Percentiles rank a stretch among this genome's conserved stretches.
Conservation (phyloP, 306 rosid species). For the Castanospermum australe region DNA sequence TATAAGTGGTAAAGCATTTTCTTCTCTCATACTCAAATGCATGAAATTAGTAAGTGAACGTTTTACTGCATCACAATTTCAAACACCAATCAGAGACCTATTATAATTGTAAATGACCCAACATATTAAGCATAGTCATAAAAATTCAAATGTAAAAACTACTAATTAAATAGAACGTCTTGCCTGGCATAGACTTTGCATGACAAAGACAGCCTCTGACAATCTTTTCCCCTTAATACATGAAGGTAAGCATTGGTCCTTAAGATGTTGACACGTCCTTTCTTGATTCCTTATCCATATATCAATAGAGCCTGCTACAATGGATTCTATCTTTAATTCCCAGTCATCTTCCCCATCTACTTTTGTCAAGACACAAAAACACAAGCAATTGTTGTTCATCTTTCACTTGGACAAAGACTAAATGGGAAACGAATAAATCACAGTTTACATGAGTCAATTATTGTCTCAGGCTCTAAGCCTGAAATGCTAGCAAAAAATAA, state of each 20-base stretch:
- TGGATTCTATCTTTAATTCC: constrained; percentile 56
- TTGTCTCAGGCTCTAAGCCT: constrained; percentile 15
- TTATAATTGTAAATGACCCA: constrained; percentile 10
- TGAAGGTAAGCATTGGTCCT: constrained; percentile 38
- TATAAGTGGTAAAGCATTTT: constrained; percentile 1
- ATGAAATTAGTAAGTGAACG: neutral
- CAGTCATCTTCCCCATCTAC: constrained; percentile 64
- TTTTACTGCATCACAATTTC: neutral
- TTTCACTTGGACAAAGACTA: constrained; percentile 16
- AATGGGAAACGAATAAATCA: neutral
- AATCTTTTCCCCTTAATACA: constrained; percentile 47
- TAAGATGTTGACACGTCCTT: constrained; percentile 25
- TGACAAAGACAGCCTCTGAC: constrained; percentile 49
- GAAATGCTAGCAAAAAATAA: neutral
- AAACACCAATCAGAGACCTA: neutral
- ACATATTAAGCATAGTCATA: neutral
- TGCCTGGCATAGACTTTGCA: constrained; percentile 63
- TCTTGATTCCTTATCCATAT: constrained; percentile 35
- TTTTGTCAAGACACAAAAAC: constrained; percentile 22
- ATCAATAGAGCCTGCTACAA: constrained; percentile 69
- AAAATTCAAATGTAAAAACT: neutral
- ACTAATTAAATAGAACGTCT: constrained; percentile 24
- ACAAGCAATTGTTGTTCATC: constrained; percentile 8
- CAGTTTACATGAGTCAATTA: neutral
- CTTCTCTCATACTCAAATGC: neutral